phyloP scores from a whole-genome alignment of 2,329 filamentous ascomycete genomes.

The Cryphonectria radicalis region DNA sequence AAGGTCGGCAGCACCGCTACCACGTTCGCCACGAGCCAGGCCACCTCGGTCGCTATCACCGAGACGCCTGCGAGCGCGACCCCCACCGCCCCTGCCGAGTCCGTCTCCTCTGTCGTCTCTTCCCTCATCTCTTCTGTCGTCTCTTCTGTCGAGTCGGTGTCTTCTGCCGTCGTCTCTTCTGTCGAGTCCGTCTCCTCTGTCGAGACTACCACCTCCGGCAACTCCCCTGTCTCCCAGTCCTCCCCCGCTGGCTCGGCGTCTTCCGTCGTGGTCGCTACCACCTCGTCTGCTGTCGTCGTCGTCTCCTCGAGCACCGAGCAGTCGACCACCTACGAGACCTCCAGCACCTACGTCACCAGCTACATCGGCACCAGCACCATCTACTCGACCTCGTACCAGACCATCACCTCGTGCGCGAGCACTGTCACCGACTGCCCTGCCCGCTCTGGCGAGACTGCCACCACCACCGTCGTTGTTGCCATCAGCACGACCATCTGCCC shows the following conservation, averaged over 20 bases:
- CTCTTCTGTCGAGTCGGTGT: constrained; percentile 22
- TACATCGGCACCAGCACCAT: constrained; percentile 40
- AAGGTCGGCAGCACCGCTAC: constrained; percentile 22
- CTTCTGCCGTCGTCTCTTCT: neutral
- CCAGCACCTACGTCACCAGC: constrained; percentile 28
- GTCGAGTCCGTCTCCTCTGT: constrained; percentile 23
- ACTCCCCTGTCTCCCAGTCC: constrained; percentile 13
- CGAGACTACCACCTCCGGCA: constrained; percentile 17
- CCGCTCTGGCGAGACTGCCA: constrained; percentile 48
- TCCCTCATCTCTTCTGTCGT: constrained; percentile 1
- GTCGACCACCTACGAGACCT: constrained; percentile 28
- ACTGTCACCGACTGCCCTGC: constrained; percentile 57
- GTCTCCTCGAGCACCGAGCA: neutral
- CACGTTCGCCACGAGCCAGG: constrained; percentile 18
- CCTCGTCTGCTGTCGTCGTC: neutral
- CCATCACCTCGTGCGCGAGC: constrained; percentile 54
- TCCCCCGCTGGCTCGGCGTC: constrained; percentile 17
- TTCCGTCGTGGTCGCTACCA: neutral
- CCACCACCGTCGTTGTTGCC: constrained; percentile 59
- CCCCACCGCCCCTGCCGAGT: neutral
- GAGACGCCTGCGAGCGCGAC: constrained; percentile 12
- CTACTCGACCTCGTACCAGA: constrained; percentile 54
- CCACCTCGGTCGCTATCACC: constrained; percentile 26
- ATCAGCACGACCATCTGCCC: constrained; percentile 66
- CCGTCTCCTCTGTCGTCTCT: constrained; percentile 29